Conservation (phyloP, 805 yeast species). For the Cyberlindnera americana region DNA sequence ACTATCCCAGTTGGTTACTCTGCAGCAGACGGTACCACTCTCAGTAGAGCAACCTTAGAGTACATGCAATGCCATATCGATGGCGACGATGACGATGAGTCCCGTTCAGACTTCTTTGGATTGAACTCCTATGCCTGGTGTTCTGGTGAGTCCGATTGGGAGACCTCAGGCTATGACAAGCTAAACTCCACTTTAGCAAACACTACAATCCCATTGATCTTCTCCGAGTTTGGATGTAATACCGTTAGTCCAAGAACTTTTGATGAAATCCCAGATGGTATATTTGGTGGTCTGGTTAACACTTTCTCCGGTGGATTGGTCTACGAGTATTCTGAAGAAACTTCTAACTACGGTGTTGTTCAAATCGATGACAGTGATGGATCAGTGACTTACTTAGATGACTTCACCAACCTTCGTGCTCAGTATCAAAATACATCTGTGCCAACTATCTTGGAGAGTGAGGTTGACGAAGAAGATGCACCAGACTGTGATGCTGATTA, state of each 20-base stretch:
- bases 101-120: slow-evolving; percentile 88
- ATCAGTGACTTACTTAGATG: slow-evolving; percentile 39
- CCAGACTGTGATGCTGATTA: slow-evolving; percentile 38
- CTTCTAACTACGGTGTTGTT: slow-evolving; percentile 74
- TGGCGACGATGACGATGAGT: slow-evolving; percentile 48
- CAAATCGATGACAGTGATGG: slow-evolving; percentile 41
- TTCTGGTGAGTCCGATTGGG: slow-evolving; percentile 66
- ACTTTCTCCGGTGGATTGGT: slow-evolving; percentile 87
- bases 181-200: slow-evolving; percentile 55
- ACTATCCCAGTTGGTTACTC: slow-evolving; percentile 93
- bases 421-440: slow-evolving; percentile 37
- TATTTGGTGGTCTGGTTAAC: slow-evolving; percentile 61
- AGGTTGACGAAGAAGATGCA: slow-evolving; percentile 30
- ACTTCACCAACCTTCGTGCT: slow-evolving; percentile 46
- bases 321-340: slow-evolving; percentile 85
- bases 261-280: slow-evolving; percentile 68
- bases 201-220: slow-evolving; percentile 62
- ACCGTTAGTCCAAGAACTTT: slow-evolving; percentile 74
- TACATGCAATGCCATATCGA: slow-evolving; percentile 79
- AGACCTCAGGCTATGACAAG: slow-evolving; percentile 62
- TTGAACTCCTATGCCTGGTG: slow-evolving; percentile 97
- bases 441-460: slow-evolving; percentile 36
- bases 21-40: slow-evolving; percentile 77
- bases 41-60: slow-evolving; percentile 70
- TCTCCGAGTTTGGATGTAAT: slow-evolving; percentile 86